Conservation (phyloP, 768 basidiomycete species). For the Mycena polygramma region DNA sequence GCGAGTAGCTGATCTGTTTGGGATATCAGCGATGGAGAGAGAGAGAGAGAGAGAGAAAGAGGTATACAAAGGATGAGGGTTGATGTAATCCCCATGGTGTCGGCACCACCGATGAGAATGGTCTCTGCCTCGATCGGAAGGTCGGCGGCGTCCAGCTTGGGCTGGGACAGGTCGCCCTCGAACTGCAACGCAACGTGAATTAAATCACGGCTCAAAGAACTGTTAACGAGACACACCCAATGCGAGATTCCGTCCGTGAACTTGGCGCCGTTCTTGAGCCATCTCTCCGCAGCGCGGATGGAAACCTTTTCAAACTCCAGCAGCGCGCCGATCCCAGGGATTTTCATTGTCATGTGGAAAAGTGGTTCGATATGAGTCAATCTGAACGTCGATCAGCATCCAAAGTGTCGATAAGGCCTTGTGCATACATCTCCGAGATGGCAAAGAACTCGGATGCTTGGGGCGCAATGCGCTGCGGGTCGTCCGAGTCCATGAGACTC, state of each 20-base stretch:
- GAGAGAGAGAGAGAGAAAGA: background rate
- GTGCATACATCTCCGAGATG: constrained; percentile 4
- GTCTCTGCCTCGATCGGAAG: constrained; percentile 21
- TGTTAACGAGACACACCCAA: constrained; percentile 6
- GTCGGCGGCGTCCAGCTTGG: background rate
- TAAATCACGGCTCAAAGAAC: no score
- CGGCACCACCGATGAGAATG: constrained; percentile 4
- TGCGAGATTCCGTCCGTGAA: constrained; percentile 27
- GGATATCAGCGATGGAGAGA: background rate
- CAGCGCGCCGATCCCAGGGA: constrained; percentile 8
- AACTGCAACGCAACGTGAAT: background rate
- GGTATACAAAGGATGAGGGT: no score
- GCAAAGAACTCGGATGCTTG: background rate
- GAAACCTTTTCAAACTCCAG: constrained; percentile 10
- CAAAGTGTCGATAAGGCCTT: background rate
- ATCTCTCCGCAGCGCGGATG: background rate
- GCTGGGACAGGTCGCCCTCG: constrained; percentile 3
- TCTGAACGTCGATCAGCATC: background rate
- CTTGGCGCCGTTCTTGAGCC: constrained; percentile 16
- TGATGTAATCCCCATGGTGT: no score
- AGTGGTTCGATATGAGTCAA: constrained; percentile 25
- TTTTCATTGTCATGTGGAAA: constrained; percentile 1
- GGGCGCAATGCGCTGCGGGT: background rate
- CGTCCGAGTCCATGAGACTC: constrained; percentile 24
- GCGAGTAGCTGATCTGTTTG: no score